phyloP scores from a whole-genome alignment of 768 basidiomycete genomes.

The Leccinum rimulosum region DNA sequence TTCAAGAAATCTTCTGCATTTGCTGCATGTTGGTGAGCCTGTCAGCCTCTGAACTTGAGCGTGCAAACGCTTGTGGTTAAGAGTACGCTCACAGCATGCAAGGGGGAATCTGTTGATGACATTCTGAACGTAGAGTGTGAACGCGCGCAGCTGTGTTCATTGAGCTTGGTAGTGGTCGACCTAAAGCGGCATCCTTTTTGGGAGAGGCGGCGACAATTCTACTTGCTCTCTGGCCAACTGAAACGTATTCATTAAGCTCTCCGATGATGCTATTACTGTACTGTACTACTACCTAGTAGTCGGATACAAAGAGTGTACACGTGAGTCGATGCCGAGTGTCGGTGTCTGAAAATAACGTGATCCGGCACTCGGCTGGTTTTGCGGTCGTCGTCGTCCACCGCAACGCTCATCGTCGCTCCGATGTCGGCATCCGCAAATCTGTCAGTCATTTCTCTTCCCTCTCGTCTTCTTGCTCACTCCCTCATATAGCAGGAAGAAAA shows the following conservation, averaged over 20 bases:
- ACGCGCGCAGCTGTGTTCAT: constrained; percentile 1
- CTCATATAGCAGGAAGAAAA: constrained; percentile 57
- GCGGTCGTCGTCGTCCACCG: constrained; percentile 10
- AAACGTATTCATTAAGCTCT: too few relatives aligned
- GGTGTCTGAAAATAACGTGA: constrained; percentile 31
- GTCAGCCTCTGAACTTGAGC: constrained; percentile 10
- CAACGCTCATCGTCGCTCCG: constrained; percentile 7
- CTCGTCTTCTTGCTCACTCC: constrained; percentile 11
- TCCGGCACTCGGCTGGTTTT: constrained; percentile 10
- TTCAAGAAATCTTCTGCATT: constrained; percentile 72
- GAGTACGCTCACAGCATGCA: constrained; percentile 44
- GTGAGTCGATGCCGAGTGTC: constrained; percentile 17
- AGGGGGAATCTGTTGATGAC: constrained; percentile 43
- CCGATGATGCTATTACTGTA: too few relatives aligned
- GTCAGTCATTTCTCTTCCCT: constrained; percentile 17
- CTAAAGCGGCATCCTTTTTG: constrained; percentile 7
- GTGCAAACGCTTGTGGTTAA: neutral
- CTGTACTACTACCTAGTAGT: too few relatives aligned
- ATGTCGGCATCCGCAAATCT: constrained; percentile 31
- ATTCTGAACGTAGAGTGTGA: constrained; percentile 15
- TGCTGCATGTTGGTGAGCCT: constrained; percentile 83
- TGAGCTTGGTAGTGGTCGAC: neutral
- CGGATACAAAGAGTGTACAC: neutral
- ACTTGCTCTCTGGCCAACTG: too few relatives aligned
- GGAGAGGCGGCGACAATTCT: constrained; percentile 1